These are phyloP conservation scores for Pseudozyma thailandica DNA, from an alignment of 1,284 basidiomycete genomes.

Conservation along the genomic window DNA sequence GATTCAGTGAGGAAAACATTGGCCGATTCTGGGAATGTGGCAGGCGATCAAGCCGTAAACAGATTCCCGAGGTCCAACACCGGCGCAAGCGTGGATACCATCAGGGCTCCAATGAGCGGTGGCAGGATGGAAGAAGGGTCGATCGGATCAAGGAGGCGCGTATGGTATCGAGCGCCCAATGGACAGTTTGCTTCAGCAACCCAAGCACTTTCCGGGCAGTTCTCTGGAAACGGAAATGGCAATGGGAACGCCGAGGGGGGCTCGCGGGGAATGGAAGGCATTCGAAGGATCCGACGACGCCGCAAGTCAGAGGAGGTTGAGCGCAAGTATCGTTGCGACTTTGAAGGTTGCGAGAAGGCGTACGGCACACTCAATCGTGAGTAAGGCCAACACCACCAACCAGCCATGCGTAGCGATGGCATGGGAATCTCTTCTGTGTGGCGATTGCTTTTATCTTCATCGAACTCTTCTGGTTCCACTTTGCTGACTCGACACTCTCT, in stretches of 20 bases:
- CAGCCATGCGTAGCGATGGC: conserved; percentile 15
- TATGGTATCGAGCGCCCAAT: conserved; percentile 43
- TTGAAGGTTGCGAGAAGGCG: conserved; percentile 81
- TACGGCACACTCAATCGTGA: conserved; percentile 84
- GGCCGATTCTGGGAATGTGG: not conserved
- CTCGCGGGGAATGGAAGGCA: conserved; percentile 5
- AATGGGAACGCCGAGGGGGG: conserved; percentile 2
- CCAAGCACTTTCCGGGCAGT: conserved; percentile 6
- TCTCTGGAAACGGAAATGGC: not conserved
- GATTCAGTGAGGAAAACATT: not conserved
- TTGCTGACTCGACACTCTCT: too few relatives aligned
- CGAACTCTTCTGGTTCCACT: too few relatives aligned
- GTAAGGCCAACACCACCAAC: not conserved
- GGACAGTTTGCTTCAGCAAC: conserved; percentile 45
- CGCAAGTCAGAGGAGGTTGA: conserved; percentile 74
- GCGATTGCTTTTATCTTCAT: not conserved
- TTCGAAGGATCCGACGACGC: conserved; percentile 46
- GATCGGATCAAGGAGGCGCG: conserved; percentile 33
- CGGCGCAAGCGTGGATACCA: not conserved
- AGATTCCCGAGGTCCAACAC: not conserved
- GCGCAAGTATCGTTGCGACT: conserved; percentile 83
- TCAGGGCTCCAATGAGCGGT: not conserved
- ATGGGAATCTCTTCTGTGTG: not conserved
- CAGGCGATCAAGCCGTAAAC: too few relatives aligned
- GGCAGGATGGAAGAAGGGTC: conserved; percentile 32